A percentile compares a stretch with the other conserved stretches of the same genome.
phyloP scores from a whole-genome alignment of 2,329 filamentous ascomycete genomes.

The Coleophoma eucalyptorum region DNA sequence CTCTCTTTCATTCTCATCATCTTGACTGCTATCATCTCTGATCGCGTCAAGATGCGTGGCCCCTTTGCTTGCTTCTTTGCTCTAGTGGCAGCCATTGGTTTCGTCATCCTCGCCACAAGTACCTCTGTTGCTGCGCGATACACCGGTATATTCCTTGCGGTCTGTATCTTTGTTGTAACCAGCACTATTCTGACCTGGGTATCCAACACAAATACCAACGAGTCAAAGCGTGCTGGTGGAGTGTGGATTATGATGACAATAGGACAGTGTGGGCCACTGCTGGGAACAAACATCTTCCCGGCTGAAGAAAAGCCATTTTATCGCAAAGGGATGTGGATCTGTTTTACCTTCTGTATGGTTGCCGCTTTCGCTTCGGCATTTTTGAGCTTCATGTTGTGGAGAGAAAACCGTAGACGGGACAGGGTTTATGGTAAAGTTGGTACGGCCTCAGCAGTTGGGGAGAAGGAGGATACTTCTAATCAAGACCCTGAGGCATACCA shows the following conservation, averaged over 20 bases:
- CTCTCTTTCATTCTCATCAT: conserved; percentile 68
- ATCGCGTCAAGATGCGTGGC: conserved; percentile 58
- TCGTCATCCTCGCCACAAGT: conserved; percentile 54
- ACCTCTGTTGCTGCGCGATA: conserved; percentile 54
- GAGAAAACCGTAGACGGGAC: conserved; percentile 9
- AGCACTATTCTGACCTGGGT: conserved; percentile 50
- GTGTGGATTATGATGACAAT: conserved; percentile 75
- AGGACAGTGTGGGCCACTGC: conserved; percentile 33
- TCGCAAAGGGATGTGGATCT: conserved; percentile 40
- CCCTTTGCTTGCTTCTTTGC: conserved; percentile 64
- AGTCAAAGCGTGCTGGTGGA: conserved; percentile 65
- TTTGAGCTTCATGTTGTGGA: conserved; percentile 8
- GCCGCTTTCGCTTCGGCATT: conserved; percentile 1
- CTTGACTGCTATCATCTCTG: conserved; percentile 65
- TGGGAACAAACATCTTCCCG: conserved; percentile 45
- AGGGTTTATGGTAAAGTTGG: too few relatives aligned
- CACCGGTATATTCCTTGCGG: conserved; percentile 71
- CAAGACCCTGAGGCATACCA: too few relatives aligned
- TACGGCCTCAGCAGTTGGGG: too few relatives aligned
- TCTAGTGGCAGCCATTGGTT: conserved; percentile 55
- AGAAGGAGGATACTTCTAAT: too few relatives aligned
- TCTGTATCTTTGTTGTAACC: conserved; percentile 62
- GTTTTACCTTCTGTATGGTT: conserved; percentile 5
- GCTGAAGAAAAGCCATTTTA: conserved; percentile 40
- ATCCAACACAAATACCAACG: conserved; percentile 73